Percentiles rank a stretch among this genome's conserved stretches.
Evolutionary conservation across 1,284 basidiomycete genomes (phyloP).

Genomic region (Cystobasidium sp.): DNA sequence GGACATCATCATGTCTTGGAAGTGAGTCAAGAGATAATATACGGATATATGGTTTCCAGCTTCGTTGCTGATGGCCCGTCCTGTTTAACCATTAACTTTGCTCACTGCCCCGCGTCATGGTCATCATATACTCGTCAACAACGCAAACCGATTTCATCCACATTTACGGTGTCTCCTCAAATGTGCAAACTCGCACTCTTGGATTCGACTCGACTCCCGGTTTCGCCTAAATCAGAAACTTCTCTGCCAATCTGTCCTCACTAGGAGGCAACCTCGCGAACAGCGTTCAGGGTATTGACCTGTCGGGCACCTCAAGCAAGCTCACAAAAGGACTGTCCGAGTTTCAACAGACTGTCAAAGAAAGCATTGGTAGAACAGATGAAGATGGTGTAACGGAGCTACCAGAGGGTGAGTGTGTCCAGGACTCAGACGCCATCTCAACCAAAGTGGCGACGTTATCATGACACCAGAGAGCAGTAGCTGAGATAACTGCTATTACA

Average conservation of each 20-base stretch:
- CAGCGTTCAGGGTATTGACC: constrained; percentile 47
- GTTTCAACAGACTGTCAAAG: constrained; percentile 59
- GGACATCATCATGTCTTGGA: constrained; percentile 38
- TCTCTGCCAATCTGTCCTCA: constrained; percentile 32
- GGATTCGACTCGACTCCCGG: background rate
- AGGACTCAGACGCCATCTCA: background rate
- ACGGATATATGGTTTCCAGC: background rate
- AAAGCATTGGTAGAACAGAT: constrained; percentile 84
- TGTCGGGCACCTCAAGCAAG: constrained; percentile 47
- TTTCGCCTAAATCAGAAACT: constrained; percentile 10
- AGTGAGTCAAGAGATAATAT: constrained; percentile 13
- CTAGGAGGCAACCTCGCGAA: constrained; percentile 38
- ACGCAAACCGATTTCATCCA: background rate
- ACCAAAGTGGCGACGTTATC: constrained; percentile 4
- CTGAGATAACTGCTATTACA: background rate
- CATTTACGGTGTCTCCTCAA: background rate
- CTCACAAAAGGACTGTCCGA: constrained; percentile 48
- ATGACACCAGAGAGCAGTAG: background rate
- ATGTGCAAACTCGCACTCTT: too few species aligned
- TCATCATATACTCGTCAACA: background rate
- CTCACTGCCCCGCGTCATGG: constrained; percentile 5
- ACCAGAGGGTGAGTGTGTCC: constrained; percentile 67
- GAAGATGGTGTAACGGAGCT: constrained; percentile 94
- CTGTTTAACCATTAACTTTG: background rate
- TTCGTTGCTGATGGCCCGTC: background rate